Evolutionary conservation across 2,329 filamentous ascomycete species (phyloP).

Genomic region (Calonectria hawksworthii): DNA sequence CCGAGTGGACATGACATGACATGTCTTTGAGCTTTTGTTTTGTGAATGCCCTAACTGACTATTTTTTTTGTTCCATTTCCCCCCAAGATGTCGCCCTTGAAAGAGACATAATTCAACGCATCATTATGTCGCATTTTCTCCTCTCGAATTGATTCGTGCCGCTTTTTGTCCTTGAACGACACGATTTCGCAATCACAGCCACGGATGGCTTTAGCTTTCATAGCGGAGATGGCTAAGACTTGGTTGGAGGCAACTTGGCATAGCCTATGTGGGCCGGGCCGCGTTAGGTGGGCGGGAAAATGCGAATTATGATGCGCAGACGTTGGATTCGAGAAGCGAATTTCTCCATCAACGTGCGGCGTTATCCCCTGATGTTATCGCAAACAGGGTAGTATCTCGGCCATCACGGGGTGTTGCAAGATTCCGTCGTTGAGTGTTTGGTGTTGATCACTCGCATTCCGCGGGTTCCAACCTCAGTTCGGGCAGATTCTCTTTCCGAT

Average conservation of each 20-base stretch:
- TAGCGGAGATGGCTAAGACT: background rate
- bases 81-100: too few relatives aligned
- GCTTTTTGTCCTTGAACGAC: background rate
- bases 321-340: background rate
- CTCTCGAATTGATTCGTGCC: background rate
- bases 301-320: background rate
- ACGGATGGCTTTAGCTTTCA: background rate
- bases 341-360: background rate
- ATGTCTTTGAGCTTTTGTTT: background rate
- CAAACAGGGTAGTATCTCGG: background rate
- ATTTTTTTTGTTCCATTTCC: too few relatives aligned
- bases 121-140: background rate
- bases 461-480: background rate
- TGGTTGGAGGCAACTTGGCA: background rate
- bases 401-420: background rate
- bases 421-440: background rate
- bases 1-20: background rate
- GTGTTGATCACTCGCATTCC: background rate
- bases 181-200: background rate
- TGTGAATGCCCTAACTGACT: background rate
- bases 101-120: background rate
- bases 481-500: background rate
- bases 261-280: background rate
- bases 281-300: background rate
- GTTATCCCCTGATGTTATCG: background rate